Evolutionary conservation across 1,284 basidiomycete genomes (phyloP), one percentile per base, ranked within the genome.

Genomic region (Microbotryomycetes sp.): DNA sequence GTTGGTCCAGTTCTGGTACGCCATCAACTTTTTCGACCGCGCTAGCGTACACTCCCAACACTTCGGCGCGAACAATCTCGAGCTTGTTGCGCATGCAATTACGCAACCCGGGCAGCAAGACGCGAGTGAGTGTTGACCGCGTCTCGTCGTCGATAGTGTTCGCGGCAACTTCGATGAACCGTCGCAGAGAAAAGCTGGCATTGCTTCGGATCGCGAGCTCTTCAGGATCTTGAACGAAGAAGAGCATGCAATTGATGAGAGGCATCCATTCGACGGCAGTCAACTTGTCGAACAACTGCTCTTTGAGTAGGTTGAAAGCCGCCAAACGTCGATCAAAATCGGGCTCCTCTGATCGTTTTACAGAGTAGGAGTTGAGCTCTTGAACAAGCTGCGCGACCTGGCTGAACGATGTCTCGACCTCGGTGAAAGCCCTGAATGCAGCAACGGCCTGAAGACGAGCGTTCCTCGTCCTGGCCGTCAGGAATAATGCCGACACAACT

Each of bases 161-260:
- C 6, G 67, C 68, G 3, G 85, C 81, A 16, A 81, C 67, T 58
- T 87, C 84, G 57, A 96, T 77, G 73, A 94, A 96, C 53, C 85
- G 83, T 60, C 86, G 85, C 69, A 98, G 80, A 0, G 86, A 78
- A 47, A 82, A 82, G 1, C 88, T 83, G 0, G 94, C 87, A 72
- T 86, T 94, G 61, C 82, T 89, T 30, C 96, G 82, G 56, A 98
- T 83, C 0, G 90, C 86, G 41, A 98, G 78, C 73, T 98, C 96
- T 6, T 87, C 85, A 0, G 88, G 83, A 73, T 98, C 92, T 73
- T 91, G 89, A 54, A 97, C 83, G 77, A 86, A 91, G 77, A 85
- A 84, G 24, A 97, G 79, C 76, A 87, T 83, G 73, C 91, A 91
- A 78, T 90, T 84, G 3, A 97, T 75, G 45, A 98, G 68, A 0